Base-by-base conservation (phyloP, 129 eudicot species). In the Tanacetum coccineum region DNA sequence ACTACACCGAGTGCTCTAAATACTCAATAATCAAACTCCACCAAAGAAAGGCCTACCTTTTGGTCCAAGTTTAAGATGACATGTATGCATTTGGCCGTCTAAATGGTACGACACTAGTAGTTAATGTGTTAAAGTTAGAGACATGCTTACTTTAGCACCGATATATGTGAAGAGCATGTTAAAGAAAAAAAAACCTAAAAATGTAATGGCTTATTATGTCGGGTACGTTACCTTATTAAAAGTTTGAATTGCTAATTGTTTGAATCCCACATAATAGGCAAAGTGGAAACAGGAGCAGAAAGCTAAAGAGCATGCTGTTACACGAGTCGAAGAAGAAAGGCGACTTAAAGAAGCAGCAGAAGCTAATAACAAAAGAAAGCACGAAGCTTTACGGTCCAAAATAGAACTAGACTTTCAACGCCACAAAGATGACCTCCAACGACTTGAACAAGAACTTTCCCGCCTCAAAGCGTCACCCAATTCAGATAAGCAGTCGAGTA, bases 331-430 rank as follows among this genome's bases (percentile, higher is more conserved):
- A 59, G 97, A 90, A 68, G 97, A 89, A 78, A 78, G 88, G 3
- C 95, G 87, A 66, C 79, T 85, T 0, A 94, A 94, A 72, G 99
- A 94, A 78, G 81, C n/a, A 70, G 59, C n/a, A 4, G 99, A 89
- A 78, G 77, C 83, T 49, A 83, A 62, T 54, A 83, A 75, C 81
- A 94, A 94, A 79, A 87, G 97, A 57, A 87, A 80, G n/a, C n/a
- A 87, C 13, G 99, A 94, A 54, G 83, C 97, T 4, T 71, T 94
- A 12, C 95, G 95, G 15, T 66, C 85, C 42, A 94, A 90, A 73
- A 81, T 81, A 18, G 99, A 94, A 58, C n/a, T 94, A 60, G 97
- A 94, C 78, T n/a, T 89, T 81, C 99, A 94, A 78, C 95, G 99
- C n/a, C 74, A 94, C 76, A n/a, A 89, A 74, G 99, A 94, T 48